Base-by-base conservation (phyloP, 768 basidiomycete species). In the Tricholoma hemisulphureum region DNA sequence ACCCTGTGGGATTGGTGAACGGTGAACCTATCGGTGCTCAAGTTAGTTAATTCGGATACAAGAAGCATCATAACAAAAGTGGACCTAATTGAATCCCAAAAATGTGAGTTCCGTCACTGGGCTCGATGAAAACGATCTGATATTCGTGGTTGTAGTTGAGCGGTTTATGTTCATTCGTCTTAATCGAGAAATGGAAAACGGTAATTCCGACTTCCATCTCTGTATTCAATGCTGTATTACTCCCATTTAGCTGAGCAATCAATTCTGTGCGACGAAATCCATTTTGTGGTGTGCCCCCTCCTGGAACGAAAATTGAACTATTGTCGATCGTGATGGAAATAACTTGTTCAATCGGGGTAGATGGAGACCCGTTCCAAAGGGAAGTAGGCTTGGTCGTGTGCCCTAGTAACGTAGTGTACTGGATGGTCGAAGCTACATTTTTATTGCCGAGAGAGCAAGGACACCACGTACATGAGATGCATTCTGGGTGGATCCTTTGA, bases 121-220 rank as follows among this genome's bases (percentile, higher is more conserved):
- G 81, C 69, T 87, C 85, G 56, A 86, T 83, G 66, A 81, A 86
- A 13, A 87, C 81, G 51, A 82, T 73, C 62, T 87, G 85, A 63
- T 87, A 85, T 63, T 87, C 85, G 56, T 86, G 84, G 8, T 61
- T 74, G 60, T 75, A 77, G 63, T 85, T 84, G 62, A 87, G 66
- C 11, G 79, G 79, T 21, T 64, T 66, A n/a, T 46, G 46, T 14
- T 73, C 61, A 59, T 83, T 77, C 43, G 65, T 56, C 49, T 71
- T 67, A 58, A 84, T 72, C 0, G 77, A 80, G 53, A 82, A 65
- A 54, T 65, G 66, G 51, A 65, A 67, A 20, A 63, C 58, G 14
- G 61, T 63, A 1, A 63, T 55, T 29, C 76, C 78, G 6, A 65
- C 69, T 60, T 84, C 80, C 59, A 81, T 73, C 18, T 71, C 61